Percentiles rank a stretch among this genome's conserved stretches.
These are phyloP conservation scores for Talaromyces amestolkiae DNA, from an alignment of 2,329 filamentous ascomycete genomes.

Conservation along the genomic window DNA sequence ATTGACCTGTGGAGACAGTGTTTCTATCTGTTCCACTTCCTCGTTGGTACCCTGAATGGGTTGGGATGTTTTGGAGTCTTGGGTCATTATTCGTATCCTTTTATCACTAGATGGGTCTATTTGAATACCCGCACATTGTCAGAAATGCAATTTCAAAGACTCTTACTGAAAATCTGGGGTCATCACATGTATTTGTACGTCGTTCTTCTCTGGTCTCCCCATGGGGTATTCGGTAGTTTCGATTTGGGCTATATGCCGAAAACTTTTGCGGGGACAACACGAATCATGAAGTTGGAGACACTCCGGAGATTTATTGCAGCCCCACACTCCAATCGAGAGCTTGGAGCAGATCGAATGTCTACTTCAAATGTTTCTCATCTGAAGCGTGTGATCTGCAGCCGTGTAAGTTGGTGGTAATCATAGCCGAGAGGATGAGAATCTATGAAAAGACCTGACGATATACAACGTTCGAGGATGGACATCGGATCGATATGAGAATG, in stretches of 20 bases:
- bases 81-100: not conserved
- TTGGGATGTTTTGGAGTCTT: not conserved
- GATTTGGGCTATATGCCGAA: not conserved
- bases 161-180: not conserved
- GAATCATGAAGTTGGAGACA: not conserved
- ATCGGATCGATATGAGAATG: not conserved
- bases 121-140: not conserved
- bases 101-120: not conserved
- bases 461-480: not conserved
- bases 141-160: not conserved
- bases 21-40: not conserved
- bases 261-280: not conserved
- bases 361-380: not conserved
- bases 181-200: not conserved
- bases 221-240: slow-evolving; percentile 1
- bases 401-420: not conserved
- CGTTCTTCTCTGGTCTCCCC: not conserved
- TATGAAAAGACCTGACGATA: not conserved
- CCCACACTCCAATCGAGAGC: not conserved
- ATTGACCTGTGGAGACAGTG: not conserved
- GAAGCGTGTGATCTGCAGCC: not conserved
- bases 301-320: not conserved
- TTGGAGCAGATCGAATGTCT: not conserved
- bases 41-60: not conserved
- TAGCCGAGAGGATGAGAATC: not conserved